Evolutionary conservation across 441 rosid genomes (phyloP).

Genomic region (Biscutella laevigata): DNA sequence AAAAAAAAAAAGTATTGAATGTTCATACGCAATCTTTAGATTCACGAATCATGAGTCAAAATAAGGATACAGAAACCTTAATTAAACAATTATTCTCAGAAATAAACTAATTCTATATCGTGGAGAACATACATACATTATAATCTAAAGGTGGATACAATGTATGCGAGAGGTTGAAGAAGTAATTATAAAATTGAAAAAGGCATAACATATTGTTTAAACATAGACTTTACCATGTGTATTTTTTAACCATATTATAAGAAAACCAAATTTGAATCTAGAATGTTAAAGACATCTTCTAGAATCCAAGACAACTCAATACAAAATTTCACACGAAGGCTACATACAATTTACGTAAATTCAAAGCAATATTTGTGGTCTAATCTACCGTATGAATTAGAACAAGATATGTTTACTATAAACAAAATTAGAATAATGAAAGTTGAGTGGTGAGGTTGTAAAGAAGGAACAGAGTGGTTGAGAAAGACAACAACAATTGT

Average conservation of each 20-base stretch:
- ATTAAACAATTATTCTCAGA: not conserved
- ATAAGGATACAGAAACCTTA: slow-evolving; percentile 1
- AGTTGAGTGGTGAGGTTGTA: slow-evolving; percentile 24
- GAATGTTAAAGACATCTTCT: slow-evolving; percentile 13
- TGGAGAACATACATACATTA: slow-evolving; percentile 7
- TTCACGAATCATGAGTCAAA: slow-evolving; percentile 16
- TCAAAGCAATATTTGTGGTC: slow-evolving; percentile 1
- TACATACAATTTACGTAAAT: not conserved
- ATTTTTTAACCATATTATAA: not conserved
- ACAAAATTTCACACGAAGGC: not conserved
- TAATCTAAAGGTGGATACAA: slow-evolving; percentile 1
- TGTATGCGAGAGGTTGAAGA: not conserved
- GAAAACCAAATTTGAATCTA: not conserved
- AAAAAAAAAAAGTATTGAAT: slow-evolving; percentile 4
- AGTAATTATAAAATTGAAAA: not conserved
- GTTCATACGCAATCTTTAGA: slow-evolving; percentile 9
- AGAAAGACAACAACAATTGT: slow-evolving; percentile 27
- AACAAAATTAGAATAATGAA: not conserved
- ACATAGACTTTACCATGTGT: not conserved
- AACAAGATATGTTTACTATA: slow-evolving; percentile 1
- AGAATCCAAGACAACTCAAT: not conserved
- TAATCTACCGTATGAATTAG: slow-evolving; percentile 5
- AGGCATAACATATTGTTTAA: not conserved
- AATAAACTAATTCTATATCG: not conserved
- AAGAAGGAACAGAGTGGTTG: slow-evolving; percentile 25